phyloP scores from a whole-genome alignment of 2,329 filamentous ascomycete species.

The Penicillium capsulatum region DNA sequence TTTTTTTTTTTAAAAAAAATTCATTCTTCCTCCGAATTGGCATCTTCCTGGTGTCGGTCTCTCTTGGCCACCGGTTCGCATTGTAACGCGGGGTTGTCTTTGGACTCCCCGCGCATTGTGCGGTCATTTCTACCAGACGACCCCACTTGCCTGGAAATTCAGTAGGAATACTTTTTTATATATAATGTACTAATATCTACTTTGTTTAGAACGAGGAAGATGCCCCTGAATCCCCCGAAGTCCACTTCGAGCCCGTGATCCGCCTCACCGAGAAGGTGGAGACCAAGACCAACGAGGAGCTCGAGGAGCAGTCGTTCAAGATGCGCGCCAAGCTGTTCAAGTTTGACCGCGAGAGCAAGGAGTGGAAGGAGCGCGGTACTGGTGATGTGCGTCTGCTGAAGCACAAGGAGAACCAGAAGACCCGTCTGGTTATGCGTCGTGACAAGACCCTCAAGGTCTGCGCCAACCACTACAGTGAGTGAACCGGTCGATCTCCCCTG shows the following conservation, averaged over 20 bases:
- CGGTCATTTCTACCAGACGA: slow-evolving; percentile 5
- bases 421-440: slow-evolving; percentile 93
- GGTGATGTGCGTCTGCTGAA: slow-evolving; percentile 94
- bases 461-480: slow-evolving; percentile 98
- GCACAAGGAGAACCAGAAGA: slow-evolving; percentile 99
- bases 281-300: slow-evolving; percentile 96
- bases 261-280: slow-evolving; percentile 96
- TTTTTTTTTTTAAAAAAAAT: slow-evolving; percentile 2
- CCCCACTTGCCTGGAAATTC: too few species aligned
- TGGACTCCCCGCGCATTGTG: slow-evolving; percentile 13
- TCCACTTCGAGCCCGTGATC: slow-evolving; percentile 96
- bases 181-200: not conserved
- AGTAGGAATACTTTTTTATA: not conserved
- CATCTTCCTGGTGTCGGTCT: too few species aligned
- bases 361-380: slow-evolving; percentile 99
- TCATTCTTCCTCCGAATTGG: too few species aligned
- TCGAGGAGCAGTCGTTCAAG: slow-evolving; percentile 97
- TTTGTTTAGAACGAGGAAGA: slow-evolving; percentile 53
- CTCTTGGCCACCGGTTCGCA: too few species aligned
- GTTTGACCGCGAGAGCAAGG: slow-evolving; percentile 83
- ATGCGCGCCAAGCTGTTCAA: slow-evolving; percentile 99
- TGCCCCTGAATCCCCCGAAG: slow-evolving; percentile 80
- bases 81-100: slow-evolving; percentile 1
- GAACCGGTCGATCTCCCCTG: too few species aligned
- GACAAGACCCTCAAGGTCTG: slow-evolving; percentile 99